phyloP scores from a whole-genome alignment of 2,329 filamentous ascomycete species.

The Pseudogymnoascus verrucosus region DNA sequence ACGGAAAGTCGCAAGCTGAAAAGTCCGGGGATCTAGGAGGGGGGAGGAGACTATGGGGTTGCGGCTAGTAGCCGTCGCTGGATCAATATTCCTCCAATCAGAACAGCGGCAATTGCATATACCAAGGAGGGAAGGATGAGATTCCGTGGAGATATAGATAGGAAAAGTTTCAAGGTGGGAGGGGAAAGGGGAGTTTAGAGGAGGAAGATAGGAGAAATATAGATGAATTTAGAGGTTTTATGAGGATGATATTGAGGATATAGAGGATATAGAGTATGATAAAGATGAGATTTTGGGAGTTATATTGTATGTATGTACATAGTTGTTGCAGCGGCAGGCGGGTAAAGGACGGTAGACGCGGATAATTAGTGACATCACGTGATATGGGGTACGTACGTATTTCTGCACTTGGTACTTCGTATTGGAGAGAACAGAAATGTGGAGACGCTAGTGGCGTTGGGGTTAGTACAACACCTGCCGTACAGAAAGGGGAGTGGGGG shows the following conservation, averaged over 20 bases:
- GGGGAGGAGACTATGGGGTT: neutral
- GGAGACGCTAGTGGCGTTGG: neutral
- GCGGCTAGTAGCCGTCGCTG: neutral
- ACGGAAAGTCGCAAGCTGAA: neutral
- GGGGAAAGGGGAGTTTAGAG: neutral
- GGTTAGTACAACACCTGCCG: neutral
- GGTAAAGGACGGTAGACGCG: neutral
- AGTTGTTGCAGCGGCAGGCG: neutral
- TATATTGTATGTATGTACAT: neutral
- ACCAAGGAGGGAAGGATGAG: neutral
- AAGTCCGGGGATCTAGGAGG: slow-evolving; percentile 3
- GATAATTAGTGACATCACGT: neutral
- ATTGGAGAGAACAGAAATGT: neutral
- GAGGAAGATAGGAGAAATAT: neutral
- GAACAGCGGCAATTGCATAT: neutral
- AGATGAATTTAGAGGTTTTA: neutral
- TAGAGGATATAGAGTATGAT: neutral
- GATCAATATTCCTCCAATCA: slow-evolving; percentile 1
- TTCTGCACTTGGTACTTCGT: too few species aligned
- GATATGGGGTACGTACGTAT: neutral
- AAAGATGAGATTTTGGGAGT: neutral
- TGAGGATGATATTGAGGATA: neutral
- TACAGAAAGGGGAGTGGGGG: neutral
- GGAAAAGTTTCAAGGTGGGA: neutral
- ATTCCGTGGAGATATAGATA: slow-evolving; percentile 2